phyloP scores from a whole-genome alignment of 2,329 filamentous ascomycete genomes.

The Ophiosphaerella herpotricha region DNA sequence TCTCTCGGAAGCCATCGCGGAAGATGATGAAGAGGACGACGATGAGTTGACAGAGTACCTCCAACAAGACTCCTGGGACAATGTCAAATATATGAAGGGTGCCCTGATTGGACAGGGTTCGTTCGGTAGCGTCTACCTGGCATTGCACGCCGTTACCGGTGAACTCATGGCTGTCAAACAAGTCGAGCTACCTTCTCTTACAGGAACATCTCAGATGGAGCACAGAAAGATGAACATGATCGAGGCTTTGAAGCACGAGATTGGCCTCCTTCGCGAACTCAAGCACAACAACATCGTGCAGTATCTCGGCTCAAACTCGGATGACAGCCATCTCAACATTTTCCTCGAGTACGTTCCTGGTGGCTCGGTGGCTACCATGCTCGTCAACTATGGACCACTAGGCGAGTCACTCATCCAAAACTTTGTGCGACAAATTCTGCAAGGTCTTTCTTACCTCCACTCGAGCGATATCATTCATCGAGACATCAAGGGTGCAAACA shows the following conservation, averaged over 20 bases:
- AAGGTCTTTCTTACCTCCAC: slow-evolving; percentile 91
- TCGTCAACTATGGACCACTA: slow-evolving; percentile 95
- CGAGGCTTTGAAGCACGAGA: slow-evolving; percentile 94
- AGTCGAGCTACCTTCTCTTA: slow-evolving; percentile 85
- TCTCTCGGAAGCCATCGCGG: slow-evolving; percentile 81
- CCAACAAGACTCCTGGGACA: slow-evolving; percentile 90
- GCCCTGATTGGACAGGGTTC: slow-evolving; percentile 95
- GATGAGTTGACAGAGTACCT: slow-evolving; percentile 89
- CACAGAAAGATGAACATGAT: slow-evolving; percentile 98
- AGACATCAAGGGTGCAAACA: slow-evolving; percentile 98
- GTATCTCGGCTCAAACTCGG: slow-evolving; percentile 93
- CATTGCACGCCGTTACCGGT: slow-evolving; percentile 91
- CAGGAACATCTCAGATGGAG: slow-evolving; percentile 73
- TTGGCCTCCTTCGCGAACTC: slow-evolving; percentile 88
- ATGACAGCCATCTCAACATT: slow-evolving; percentile 93
- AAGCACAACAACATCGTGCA: slow-evolving; percentile 98
- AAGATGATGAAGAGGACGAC: slow-evolving; percentile 90
- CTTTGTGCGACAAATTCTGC: slow-evolving; percentile 94
- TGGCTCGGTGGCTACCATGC: slow-evolving; percentile 96
- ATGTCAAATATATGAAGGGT: slow-evolving; percentile 99
- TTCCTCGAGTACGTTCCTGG: slow-evolving; percentile 99
- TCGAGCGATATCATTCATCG: slow-evolving; percentile 95
- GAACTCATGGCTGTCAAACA: slow-evolving; percentile 99
- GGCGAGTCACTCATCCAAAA: slow-evolving; percentile 92
- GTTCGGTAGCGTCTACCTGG: slow-evolving; percentile 94